Evolutionary conservation across 1,139 yeast genomes (phyloP).

Genomic region (Saccharomycopsis phalli): DNA sequence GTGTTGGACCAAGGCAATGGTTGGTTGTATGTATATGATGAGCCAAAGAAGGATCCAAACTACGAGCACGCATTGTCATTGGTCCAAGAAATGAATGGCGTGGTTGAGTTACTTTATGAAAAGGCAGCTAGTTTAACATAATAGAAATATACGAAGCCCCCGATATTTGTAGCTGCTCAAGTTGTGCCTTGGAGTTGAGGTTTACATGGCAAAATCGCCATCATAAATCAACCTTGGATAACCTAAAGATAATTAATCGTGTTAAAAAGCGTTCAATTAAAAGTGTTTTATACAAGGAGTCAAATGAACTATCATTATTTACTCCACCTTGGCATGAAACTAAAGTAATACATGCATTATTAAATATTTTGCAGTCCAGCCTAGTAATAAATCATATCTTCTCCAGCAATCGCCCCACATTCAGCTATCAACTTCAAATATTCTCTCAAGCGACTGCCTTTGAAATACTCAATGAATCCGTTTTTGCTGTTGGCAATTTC

Average conservation of each 20-base stretch:
- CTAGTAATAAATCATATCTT: conserved; percentile 13
- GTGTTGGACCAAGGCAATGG: conserved; percentile 98
- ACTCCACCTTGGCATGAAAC: too few relatives aligned
- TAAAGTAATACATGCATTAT: too few relatives aligned
- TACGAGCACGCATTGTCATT: conserved; percentile 84
- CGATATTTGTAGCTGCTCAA: too few relatives aligned
- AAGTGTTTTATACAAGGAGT: too few relatives aligned
- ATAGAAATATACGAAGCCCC: too few relatives aligned
- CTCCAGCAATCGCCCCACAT: conserved; percentile 41
- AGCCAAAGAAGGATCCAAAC: conserved; percentile 81
- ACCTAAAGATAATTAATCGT: too few relatives aligned
- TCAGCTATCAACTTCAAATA: conserved; percentile 54
- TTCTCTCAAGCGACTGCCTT: conserved; percentile 53
- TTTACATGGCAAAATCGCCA: too few relatives aligned
- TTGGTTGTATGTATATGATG: conserved; percentile 87
- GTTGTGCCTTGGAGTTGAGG: too few relatives aligned
- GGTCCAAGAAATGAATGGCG: conserved; percentile 77
- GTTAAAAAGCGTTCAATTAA: too few relatives aligned
- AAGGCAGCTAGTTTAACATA: conserved; percentile 81
- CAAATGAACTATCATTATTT: too few relatives aligned
- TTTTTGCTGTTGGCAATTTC: conserved; percentile 42
- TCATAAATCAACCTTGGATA: too few relatives aligned
- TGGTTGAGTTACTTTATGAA: conserved; percentile 86
- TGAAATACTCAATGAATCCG: conserved; percentile 45
- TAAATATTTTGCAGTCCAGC: too few relatives aligned